These are phyloP conservation scores for Saturnispora dispora DNA, from an alignment of 805 yeast genomes.

Conservation along the genomic window DNA sequence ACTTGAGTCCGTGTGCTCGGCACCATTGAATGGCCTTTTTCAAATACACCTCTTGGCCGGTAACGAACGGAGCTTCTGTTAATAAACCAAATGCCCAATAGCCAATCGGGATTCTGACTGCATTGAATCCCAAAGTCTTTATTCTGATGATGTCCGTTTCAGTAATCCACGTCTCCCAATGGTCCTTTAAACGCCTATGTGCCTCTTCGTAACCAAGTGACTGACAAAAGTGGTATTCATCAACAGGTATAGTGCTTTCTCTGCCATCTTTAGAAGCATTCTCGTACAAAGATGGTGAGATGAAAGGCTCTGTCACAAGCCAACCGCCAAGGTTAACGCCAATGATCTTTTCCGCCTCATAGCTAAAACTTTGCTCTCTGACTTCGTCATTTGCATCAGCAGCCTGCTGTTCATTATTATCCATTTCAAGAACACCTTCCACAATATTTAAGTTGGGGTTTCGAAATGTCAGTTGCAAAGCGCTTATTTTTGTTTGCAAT, in stretches of 20 bases:
- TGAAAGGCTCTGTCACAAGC: slow-evolving; percentile 63
- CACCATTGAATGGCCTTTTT: slow-evolving; percentile 79
- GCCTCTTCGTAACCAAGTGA: slow-evolving; percentile 42
- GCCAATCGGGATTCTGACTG: slow-evolving; percentile 87
- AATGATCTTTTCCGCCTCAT: slow-evolving; percentile 20
- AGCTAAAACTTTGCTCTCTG: slow-evolving; percentile 12
- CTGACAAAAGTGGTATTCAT: slow-evolving; percentile 49
- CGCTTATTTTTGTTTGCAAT: background rate
- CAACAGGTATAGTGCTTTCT: slow-evolving; percentile 37
- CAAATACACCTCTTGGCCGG: slow-evolving; percentile 66
- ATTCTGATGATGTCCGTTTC: slow-evolving; percentile 50
- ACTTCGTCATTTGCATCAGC: background rate
- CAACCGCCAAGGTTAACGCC: slow-evolving; percentile 64
- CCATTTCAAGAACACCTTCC: background rate
- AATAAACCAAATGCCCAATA: slow-evolving; percentile 79
- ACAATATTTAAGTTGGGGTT: background rate
- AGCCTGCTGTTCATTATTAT: background rate
- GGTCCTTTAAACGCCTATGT: slow-evolving; percentile 32
- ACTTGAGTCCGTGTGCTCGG: slow-evolving; percentile 49
- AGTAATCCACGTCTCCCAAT: slow-evolving; percentile 51
- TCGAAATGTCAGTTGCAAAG: background rate
- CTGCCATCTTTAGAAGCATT: slow-evolving; percentile 19
- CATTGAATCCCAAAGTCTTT: slow-evolving; percentile 50
- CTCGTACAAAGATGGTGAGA: slow-evolving; percentile 52
- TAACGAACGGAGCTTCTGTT: slow-evolving; percentile 73